These are phyloP conservation scores for Lentithecium fluviatile DNA, from an alignment of 495 filamentous ascomycete genomes.

Conservation along the genomic window DNA sequence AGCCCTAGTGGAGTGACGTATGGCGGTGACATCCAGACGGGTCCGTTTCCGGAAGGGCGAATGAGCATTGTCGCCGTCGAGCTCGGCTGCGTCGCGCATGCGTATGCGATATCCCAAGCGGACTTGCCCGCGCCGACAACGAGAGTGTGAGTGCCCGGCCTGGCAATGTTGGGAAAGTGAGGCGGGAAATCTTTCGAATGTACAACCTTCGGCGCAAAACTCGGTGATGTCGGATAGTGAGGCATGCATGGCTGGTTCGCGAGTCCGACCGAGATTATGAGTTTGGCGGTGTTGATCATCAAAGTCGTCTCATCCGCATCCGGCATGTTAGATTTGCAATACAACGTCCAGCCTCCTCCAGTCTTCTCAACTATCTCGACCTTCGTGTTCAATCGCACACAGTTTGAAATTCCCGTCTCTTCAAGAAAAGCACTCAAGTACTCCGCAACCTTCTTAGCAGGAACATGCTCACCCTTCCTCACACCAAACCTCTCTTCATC, in stretches of 20 bases:
- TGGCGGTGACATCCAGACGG: constrained; percentile 67
- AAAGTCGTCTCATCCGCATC: background rate
- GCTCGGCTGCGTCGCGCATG: constrained; percentile 52
- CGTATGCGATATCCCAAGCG: constrained; percentile 73
- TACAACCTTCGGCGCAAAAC: constrained; percentile 58
- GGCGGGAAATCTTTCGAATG: constrained; percentile 58
- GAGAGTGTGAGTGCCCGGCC: constrained; percentile 20
- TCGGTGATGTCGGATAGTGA: constrained; percentile 48
- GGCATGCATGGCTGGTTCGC: constrained; percentile 61
- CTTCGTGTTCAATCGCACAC: constrained; percentile 20
- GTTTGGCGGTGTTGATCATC: constrained; percentile 52
- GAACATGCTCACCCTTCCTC: constrained; percentile 63
- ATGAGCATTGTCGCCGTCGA: constrained; percentile 73
- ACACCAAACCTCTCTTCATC: constrained; percentile 47
- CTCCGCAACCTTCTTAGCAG: constrained; percentile 61
- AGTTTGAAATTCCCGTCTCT: constrained; percentile 19
- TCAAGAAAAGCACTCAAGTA: constrained; percentile 67
- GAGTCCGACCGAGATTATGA: constrained; percentile 69
- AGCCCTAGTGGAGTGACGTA: constrained; percentile 59
- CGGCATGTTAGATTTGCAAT: constrained; percentile 7
- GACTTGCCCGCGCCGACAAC: constrained; percentile 70
- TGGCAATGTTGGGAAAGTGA: constrained; percentile 9
- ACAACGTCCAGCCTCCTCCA: constrained; percentile 20
- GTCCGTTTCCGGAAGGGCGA: constrained; percentile 71
- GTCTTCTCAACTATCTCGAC: constrained; percentile 21